Base-by-base conservation (phyloP, 1,284 basidiomycete genomes). In the Malassezia dermatis region DNA sequence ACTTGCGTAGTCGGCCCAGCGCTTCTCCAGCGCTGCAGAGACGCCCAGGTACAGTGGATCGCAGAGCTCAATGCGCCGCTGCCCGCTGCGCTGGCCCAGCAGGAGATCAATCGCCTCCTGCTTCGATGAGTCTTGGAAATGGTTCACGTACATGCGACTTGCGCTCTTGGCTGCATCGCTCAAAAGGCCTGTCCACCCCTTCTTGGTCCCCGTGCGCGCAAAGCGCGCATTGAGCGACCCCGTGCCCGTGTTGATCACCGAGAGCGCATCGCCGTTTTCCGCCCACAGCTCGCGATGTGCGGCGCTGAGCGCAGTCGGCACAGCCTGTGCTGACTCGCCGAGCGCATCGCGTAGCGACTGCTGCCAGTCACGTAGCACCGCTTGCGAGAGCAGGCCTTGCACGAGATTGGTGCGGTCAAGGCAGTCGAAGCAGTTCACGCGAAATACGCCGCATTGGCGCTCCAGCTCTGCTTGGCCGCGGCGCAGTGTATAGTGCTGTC, bases 361-460 rank as follows among this genome's bases (percentile, higher is more conserved):
- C 17, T 39, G 46, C 45, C 45, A 56, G 32, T 56, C 50, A 11
- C 39, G 49, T 13, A 73, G 62, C 48, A 60, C 56, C 12, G 61
- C 58, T 11, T 69, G 68, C 42, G 69, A 71, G 17, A 73, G 56
- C 51, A 68, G 59, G 28, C 95, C 91, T 76, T 96, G 86, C 1
- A 95, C 83, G 62, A 94, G 94, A 73, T 99, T 99, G n/a, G 94
- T 99, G 34, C 94, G 84, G 71, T 96, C 93, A 59, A 96, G 78
- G 74, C 90, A 95, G 74, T 96, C 93, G 45, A 98, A 78, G 73
- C 93, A 99, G 71, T 99, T 99, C 12, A 85, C 87, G 49, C 94
- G 80, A 75, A 98, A 95, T 8, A 89, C 82, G 4, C 94, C 94
- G 51, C 82, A 82, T 72, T 99, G 94, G 7, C 50, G 49, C 21